Evolutionary conservation across 768 basidiomycete species (phyloP), one percentile per base, ranked within the genome.

Genomic region (Phylloporus rhodoxanthus): DNA sequence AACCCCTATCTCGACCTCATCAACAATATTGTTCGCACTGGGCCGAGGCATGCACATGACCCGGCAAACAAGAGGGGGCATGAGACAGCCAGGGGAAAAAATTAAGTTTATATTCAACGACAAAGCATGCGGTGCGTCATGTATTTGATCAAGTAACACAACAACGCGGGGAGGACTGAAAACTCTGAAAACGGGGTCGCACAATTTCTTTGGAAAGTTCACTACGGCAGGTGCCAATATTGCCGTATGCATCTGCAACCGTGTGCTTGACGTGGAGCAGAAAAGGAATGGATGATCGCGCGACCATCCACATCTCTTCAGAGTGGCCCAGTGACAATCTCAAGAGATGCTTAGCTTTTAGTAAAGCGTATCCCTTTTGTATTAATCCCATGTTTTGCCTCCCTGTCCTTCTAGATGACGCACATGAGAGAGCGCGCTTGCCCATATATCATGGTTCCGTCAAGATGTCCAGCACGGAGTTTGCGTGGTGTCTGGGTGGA

Each of bases 281-380:
- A 36, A 19, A 30, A 48, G 32, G 38, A 54, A 43, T 20, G 32
- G 38, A 47, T 50, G 48, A 61, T 57, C 61, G 48, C 45, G 51
- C 46, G 59, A 51, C 40, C n/a, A 52, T 39, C 61, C 58, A 55
- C 56, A 53, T 58, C 62, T 43, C 57, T 57, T 58, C 56, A 57
- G 55, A 57, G 45, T 13, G 29, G 43, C 41, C 41, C 19, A 36
- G 45, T 13, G 58, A 51, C 23, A 54, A 55, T 54, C 55, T 33
- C 29, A 30, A 30, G 29, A 30, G 13, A 30, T 30, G 13, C n/a
- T 13, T 39, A 43, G 42, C 5, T 25, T 51, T 34, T 50, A n/a
- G 33, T 36, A 44, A n/a, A 19, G 5, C n/a, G 19, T 36, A 19
- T 41, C 47, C 36, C 48, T 32, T 10, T 37, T 38, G 30, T 43